Percentiles rank a stretch among this genome's conserved stretches.
Evolutionary conservation across 345 rosid genomes (phyloP).

Genomic region (Heritiera littoralis): DNA sequence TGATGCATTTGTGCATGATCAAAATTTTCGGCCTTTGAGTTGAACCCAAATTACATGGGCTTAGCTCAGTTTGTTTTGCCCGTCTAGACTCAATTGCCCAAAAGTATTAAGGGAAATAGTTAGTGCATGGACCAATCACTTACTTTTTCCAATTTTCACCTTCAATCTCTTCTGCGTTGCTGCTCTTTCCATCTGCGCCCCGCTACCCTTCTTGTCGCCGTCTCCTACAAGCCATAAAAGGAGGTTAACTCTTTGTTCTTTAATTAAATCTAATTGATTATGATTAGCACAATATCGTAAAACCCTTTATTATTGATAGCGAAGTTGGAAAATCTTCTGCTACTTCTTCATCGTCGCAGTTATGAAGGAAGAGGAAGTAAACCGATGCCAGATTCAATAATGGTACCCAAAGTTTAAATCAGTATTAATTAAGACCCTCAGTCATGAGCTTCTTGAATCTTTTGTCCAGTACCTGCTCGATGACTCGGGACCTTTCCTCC

Average conservation of each 20-base stretch:
- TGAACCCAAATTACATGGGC: too few species aligned
- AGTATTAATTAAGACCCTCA: conserved; percentile 60
- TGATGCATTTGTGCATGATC: too few species aligned
- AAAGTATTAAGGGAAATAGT: too few species aligned
- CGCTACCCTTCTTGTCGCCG: neutral
- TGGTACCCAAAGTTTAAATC: conserved; percentile 85
- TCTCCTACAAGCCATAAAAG: neutral
- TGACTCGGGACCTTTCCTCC: conserved; percentile 73
- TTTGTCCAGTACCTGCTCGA: conserved; percentile 72
- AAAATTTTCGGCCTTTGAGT: too few species aligned
- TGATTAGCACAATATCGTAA: neutral
- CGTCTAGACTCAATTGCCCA: too few species aligned
- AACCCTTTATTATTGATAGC: neutral
- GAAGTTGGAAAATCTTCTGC: neutral
- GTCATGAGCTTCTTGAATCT: conserved; percentile 71
- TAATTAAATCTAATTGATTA: neutral
- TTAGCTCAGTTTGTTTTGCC: too few species aligned
- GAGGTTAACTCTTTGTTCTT: neutral
- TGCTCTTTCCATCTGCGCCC: too few species aligned
- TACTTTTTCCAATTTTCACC: neutral
- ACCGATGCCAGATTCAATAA: conserved; percentile 80
- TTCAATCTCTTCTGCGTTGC: neutral
- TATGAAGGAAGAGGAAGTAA: conserved; percentile 75
- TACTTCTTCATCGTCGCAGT: conserved; percentile 2
- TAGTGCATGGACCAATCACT: too few species aligned